Percentiles rank a stretch among this genome's conserved stretches.
These are phyloP conservation scores for Polyplosphaeria fusca DNA, from an alignment of 495 filamentous ascomycete genomes.

Conservation along the genomic window DNA sequence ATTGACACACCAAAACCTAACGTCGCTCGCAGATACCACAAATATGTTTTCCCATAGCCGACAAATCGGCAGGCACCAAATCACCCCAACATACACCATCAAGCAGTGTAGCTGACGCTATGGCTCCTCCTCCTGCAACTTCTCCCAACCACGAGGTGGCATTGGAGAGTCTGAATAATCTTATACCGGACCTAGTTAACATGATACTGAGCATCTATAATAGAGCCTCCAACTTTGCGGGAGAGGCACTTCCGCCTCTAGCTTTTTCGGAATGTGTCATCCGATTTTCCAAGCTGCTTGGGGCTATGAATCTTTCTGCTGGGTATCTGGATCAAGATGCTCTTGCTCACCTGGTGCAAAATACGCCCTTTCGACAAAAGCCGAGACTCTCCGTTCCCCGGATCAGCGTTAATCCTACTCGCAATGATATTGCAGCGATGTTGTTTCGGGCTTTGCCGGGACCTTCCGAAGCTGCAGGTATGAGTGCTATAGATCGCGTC, in stretches of 20 bases:
- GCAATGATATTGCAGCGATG: constrained; percentile 65
- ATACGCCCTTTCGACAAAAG: constrained; percentile 26
- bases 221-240: constrained; percentile 67
- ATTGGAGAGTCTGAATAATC: constrained; percentile 58
- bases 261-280: constrained; percentile 80
- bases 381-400: constrained; percentile 37
- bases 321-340: constrained; percentile 66
- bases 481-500: constrained; percentile 66
- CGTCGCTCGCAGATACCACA: constrained; percentile 52
- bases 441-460: constrained; percentile 72
- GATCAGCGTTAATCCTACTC: constrained; percentile 51
- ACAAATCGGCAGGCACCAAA: constrained; percentile 45
- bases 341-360: constrained; percentile 48
- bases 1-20: neutral
- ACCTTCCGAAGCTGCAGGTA: constrained; percentile 52
- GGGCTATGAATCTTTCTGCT: constrained; percentile 63
- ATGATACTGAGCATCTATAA: constrained; percentile 80
- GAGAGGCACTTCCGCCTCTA: constrained; percentile 76
- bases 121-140: constrained; percentile 40
- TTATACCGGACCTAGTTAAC: constrained; percentile 73
- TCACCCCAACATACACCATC: constrained; percentile 42
- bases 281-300: constrained; percentile 70
- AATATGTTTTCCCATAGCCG: constrained; percentile 57
- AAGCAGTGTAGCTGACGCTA: constrained; percentile 44
- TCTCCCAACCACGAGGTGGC: constrained; percentile 54